Conservation (phyloP, 768 basidiomycete species). For the Solioccasus polychromus region DNA sequence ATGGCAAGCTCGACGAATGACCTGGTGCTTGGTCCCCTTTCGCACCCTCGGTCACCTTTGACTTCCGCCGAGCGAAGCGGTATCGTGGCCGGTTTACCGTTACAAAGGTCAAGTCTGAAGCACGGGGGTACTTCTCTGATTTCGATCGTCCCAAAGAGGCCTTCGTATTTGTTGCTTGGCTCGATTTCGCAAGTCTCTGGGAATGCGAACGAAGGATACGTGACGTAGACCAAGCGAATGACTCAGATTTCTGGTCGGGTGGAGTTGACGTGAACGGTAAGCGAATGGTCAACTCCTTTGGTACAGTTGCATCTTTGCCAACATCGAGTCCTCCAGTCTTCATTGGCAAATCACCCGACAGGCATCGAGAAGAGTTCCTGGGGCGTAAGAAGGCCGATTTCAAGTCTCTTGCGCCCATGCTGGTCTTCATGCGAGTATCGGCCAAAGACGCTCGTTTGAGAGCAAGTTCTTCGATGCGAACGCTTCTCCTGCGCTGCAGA, state of each 20-base stretch:
- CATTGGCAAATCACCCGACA: not conserved
- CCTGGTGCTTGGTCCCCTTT: not conserved
- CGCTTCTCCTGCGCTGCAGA: slow-evolving; percentile 21
- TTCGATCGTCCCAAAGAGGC: slow-evolving; percentile 20
- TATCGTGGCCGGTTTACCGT: slow-evolving; percentile 22
- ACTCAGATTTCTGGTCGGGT: slow-evolving; percentile 5
- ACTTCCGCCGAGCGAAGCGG: slow-evolving; percentile 13
- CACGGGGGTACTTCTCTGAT: slow-evolving; percentile 21
- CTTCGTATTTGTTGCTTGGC: not conserved
- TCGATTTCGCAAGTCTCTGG: slow-evolving; percentile 12
- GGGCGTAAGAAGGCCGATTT: slow-evolving; percentile 15
- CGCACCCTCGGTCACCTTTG: slow-evolving; percentile 2
- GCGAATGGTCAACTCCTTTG: slow-evolving; percentile 18
- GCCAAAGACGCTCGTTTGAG: slow-evolving; percentile 13
- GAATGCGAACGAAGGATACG: slow-evolving; percentile 28
- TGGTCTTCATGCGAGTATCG: not conserved
- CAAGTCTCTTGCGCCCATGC: not conserved
- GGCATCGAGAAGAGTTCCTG: slow-evolving; percentile 3
- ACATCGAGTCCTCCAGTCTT: not conserved
- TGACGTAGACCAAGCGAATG: slow-evolving; percentile 8
- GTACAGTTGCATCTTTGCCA: no score
- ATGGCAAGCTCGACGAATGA: not conserved
- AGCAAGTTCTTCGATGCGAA: slow-evolving; percentile 18
- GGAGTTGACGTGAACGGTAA: slow-evolving; percentile 24
- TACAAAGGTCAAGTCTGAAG: slow-evolving; percentile 21